Percentiles rank a stretch among this genome's conserved stretches.
Evolutionary conservation across 2,329 filamentous ascomycete genomes (phyloP).

Genomic region (Basipetospora chlamydospora): DNA sequence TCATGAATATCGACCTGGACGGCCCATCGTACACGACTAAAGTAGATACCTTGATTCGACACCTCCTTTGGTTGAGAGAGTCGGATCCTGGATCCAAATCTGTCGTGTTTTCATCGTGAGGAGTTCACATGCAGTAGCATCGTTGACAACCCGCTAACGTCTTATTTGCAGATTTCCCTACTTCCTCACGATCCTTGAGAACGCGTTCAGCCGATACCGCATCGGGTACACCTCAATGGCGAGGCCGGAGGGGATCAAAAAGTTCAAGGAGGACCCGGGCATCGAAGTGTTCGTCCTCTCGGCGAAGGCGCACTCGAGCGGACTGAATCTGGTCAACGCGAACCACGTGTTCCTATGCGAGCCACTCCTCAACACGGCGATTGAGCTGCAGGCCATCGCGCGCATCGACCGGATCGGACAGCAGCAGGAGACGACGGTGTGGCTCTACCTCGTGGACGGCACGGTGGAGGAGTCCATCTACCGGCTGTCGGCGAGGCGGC

Average conservation of each 20-base stretch:
- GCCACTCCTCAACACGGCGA: constrained; percentile 79
- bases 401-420: constrained; percentile 93
- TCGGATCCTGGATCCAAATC: constrained; percentile 79
- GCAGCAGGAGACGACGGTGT: constrained; percentile 74
- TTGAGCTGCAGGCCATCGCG: constrained; percentile 89
- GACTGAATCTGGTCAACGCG: constrained; percentile 82
- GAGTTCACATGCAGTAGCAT: no score
- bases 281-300: constrained; percentile 80
- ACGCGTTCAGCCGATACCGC: constrained; percentile 54
- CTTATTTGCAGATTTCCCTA: constrained; percentile 47
- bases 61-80: constrained; percentile 72
- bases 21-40: constrained; percentile 74
- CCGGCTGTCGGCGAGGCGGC: constrained; percentile 64
- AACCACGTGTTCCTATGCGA: constrained; percentile 93
- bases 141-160: constrained; percentile 8
- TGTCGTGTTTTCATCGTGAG: constrained; percentile 77
- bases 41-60: constrained; percentile 67
- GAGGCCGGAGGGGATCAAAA: constrained; percentile 50
- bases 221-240: constrained; percentile 64
- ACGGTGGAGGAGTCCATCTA: constrained; percentile 91
- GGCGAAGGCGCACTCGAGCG: constrained; percentile 75
- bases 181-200: constrained; percentile 60
- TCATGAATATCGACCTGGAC: constrained; percentile 65
- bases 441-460: constrained; percentile 83
- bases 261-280: constrained; percentile 60